These are phyloP conservation scores for Penicillium mononematosum DNA, from an alignment of 495 filamentous ascomycete genomes.

Conservation along the genomic window DNA sequence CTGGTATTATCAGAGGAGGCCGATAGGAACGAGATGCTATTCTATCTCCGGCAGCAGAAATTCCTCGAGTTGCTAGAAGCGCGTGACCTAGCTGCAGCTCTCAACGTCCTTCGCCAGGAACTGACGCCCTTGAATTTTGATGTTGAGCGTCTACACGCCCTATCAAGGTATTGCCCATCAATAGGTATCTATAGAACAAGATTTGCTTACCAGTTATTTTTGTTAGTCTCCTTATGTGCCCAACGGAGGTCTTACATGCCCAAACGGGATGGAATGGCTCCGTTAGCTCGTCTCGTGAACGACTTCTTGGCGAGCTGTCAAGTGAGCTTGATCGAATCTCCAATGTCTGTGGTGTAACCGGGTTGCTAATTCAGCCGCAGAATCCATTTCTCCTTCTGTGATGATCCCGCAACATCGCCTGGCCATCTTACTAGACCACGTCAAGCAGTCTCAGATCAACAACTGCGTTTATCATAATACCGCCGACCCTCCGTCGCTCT, in stretches of 20 bases:
- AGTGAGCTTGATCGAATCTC: conserved; percentile 52
- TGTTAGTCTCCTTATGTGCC: conserved; percentile 80
- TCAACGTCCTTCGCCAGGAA: conserved; percentile 81
- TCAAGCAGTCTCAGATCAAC: conserved; percentile 78
- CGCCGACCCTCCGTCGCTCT: conserved; percentile 75
- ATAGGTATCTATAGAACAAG: not conserved
- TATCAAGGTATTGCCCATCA: conserved; percentile 65
- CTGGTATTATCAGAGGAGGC: conserved; percentile 57
- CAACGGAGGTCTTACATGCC: conserved; percentile 72
- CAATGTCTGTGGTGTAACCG: not conserved
- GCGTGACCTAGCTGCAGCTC: conserved; percentile 66
- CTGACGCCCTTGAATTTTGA: conserved; percentile 85
- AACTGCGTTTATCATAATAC: conserved; percentile 89
- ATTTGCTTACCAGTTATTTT: conserved; percentile 9
- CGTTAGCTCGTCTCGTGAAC: conserved; percentile 68
- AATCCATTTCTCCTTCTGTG: conserved; percentile 90
- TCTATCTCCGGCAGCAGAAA: conserved; percentile 89
- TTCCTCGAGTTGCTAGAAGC: conserved; percentile 87
- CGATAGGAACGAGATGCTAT: conserved; percentile 62
- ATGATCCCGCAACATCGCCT: conserved; percentile 97
- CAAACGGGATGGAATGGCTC: conserved; percentile 89
- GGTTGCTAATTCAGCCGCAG: conserved; percentile 43
- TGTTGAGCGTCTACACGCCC: conserved; percentile 68
- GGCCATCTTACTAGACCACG: conserved; percentile 75
- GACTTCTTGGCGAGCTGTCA: conserved; percentile 77